phyloP scores from a whole-genome alignment of 2,329 filamentous ascomycete genomes.

The Leptographium procerum region DNA sequence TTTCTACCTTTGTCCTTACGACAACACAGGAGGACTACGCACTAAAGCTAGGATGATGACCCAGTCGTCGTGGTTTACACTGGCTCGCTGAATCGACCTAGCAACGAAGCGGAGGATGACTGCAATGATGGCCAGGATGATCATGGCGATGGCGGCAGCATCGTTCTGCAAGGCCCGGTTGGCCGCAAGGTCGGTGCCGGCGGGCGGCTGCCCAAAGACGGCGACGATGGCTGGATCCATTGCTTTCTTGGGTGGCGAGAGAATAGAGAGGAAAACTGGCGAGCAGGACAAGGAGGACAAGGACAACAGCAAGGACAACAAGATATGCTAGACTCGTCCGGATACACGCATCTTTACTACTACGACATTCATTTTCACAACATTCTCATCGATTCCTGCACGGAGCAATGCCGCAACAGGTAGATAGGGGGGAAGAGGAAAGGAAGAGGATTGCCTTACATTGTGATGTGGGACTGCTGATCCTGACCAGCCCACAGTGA shows the following conservation, averaged over 20 bases:
- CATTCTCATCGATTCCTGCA: too few species aligned
- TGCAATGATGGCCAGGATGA: neutral
- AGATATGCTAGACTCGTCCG: neutral
- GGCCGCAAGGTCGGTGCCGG: neutral
- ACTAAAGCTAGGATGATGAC: neutral
- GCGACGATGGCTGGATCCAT: neutral
- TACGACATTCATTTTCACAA: too few species aligned
- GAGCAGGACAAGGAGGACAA: neutral
- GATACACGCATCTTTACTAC: too few species aligned
- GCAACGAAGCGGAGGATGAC: neutral
- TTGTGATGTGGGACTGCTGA: too few species aligned
- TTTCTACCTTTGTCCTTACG: too few species aligned
- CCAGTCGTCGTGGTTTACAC: neutral
- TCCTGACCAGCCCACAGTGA: too few species aligned
- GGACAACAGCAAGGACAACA: neutral
- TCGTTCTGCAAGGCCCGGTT: neutral
- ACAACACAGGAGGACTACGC: too few species aligned
- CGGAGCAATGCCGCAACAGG: too few species aligned
- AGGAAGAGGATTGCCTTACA: too few species aligned
- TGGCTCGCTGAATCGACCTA: neutral
- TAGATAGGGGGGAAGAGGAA: too few species aligned
- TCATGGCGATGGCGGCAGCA: slow-evolving; percentile 1
- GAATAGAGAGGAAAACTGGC: neutral
- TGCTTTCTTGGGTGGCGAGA: neutral
- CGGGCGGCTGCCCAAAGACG: neutral